A percentile compares a stretch with the other conserved stretches of the same genome.
Evolutionary conservation across 805 yeast genomes (phyloP).

Genomic region (Lipomyces yamanashiensis): DNA sequence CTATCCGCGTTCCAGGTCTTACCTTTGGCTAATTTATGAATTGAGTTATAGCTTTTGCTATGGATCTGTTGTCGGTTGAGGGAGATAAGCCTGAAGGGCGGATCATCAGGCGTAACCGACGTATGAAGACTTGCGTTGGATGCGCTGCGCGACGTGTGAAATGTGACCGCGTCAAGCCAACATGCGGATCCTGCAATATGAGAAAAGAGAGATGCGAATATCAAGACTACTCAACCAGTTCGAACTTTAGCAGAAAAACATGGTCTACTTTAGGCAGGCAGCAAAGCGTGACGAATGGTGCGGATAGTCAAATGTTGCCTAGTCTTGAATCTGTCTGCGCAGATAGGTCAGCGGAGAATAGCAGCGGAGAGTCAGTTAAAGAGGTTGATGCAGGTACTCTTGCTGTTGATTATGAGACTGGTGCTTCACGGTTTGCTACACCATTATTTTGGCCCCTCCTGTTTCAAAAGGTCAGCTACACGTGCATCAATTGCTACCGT

Average conservation of each 20-base stretch:
- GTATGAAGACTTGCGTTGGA: slow-evolving; percentile 9
- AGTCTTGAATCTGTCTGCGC: background rate
- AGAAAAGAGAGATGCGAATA: slow-evolving; percentile 4
- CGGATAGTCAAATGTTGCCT: background rate
- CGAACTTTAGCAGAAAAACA: background rate
- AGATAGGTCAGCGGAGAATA: background rate
- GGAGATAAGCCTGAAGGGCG: background rate
- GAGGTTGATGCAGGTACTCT: slow-evolving; percentile 8
- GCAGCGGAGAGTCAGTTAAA: background rate
- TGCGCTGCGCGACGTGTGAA: slow-evolving; percentile 16
- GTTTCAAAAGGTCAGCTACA: background rate
- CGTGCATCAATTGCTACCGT: background rate
- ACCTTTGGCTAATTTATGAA: too few species aligned
- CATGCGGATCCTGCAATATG: slow-evolving; percentile 6
- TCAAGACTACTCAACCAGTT: background rate
- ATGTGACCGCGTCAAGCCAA: slow-evolving; percentile 7
- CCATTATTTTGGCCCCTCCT: slow-evolving; percentile 6
- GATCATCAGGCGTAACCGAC: slow-evolving; percentile 10
- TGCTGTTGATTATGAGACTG: slow-evolving; percentile 5
- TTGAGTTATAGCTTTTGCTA: background rate
- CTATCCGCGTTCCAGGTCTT: too few species aligned
- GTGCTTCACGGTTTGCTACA: slow-evolving; percentile 10
- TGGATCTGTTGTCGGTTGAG: background rate
- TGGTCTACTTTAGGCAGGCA: background rate
- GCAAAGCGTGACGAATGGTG: background rate